phyloP scores from a whole-genome alignment of 2,329 filamentous ascomycete genomes.

The Calcarisporium arbuscula region DNA sequence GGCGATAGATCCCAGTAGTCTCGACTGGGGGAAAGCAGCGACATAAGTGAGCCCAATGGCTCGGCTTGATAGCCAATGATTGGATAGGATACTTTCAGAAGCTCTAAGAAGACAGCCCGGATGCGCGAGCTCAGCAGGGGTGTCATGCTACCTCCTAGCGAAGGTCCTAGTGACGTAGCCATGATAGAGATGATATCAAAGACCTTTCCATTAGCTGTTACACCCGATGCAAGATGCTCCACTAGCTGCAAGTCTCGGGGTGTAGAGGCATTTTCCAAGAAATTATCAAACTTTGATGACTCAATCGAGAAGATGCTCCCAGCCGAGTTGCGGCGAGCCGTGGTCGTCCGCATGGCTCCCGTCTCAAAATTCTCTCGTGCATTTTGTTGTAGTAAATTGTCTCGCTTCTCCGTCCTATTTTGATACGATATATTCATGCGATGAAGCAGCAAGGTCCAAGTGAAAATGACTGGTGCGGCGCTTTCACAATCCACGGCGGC shows the following conservation, averaged over 20 bases:
- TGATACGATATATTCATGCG: slow-evolving; percentile 60
- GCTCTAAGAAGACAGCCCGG: slow-evolving; percentile 59
- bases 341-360: slow-evolving; percentile 29
- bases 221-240: slow-evolving; percentile 42
- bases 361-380: slow-evolving; percentile 52
- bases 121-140: slow-evolving; percentile 55
- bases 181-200: slow-evolving; percentile 49
- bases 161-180: slow-evolving; percentile 39
- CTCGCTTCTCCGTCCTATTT: slow-evolving; percentile 53
- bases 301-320: slow-evolving; percentile 58
- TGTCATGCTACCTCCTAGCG: slow-evolving; percentile 41
- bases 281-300: slow-evolving; percentile 52
- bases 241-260: slow-evolving; percentile 47
- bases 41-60: slow-evolving; percentile 59
- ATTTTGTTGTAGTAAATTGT: slow-evolving; percentile 51
- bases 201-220: slow-evolving; percentile 43
- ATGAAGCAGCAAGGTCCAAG: slow-evolving; percentile 74
- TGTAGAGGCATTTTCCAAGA: slow-evolving; percentile 43
- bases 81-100: slow-evolving; percentile 61
- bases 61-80: slow-evolving; percentile 68
- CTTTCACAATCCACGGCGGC: slow-evolving; percentile 50
- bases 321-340: slow-evolving; percentile 50
- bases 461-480: slow-evolving; percentile 68
- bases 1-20: slow-evolving; percentile 48
- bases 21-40: slow-evolving; percentile 52